A percentile compares a stretch with the other conserved stretches of the same genome.
Evolutionary conservation across 1,139 yeast species (phyloP).

Genomic region (Kluyveromyces sp.): DNA sequence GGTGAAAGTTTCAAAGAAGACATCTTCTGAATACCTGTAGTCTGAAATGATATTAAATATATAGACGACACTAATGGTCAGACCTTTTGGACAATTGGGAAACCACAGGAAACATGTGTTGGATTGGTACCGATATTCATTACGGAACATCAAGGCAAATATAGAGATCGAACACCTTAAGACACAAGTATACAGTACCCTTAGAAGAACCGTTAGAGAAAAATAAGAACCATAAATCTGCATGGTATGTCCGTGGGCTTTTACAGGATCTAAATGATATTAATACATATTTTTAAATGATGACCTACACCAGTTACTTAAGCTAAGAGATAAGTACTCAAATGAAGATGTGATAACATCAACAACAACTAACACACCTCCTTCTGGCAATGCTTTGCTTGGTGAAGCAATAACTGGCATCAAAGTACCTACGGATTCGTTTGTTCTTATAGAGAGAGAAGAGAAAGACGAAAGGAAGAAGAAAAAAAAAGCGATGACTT

Average conservation of each 20-base stretch:
- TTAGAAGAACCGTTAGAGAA: constrained; percentile 9
- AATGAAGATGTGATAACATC: background rate
- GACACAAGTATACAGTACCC: constrained; percentile 8
- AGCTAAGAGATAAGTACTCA: constrained; percentile 8
- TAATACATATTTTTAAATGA: constrained; percentile 9
- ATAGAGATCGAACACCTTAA: constrained; percentile 15
- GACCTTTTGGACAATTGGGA: constrained; percentile 29
- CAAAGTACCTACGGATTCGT: no score
- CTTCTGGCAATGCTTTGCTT: no score
- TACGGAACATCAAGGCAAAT: constrained; percentile 13
- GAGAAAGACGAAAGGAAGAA: background rate
- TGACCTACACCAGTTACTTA: constrained; percentile 8
- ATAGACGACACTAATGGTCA: constrained; percentile 20
- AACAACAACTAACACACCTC: background rate
- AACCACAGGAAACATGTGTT: constrained; percentile 17
- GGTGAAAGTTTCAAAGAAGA: background rate
- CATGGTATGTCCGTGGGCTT: constrained; percentile 19
- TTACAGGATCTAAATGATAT: constrained; percentile 12
- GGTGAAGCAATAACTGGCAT: no score
- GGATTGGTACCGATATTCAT: constrained; percentile 19
- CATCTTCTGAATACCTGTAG: no score
- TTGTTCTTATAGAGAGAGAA: background rate
- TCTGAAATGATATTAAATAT: no score
- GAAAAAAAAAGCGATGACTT: constrained; percentile 4
- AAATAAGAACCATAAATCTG: constrained; percentile 19